phyloP scores from a whole-genome alignment of 305 asterid species.

The Fraxinus ornus region DNA sequence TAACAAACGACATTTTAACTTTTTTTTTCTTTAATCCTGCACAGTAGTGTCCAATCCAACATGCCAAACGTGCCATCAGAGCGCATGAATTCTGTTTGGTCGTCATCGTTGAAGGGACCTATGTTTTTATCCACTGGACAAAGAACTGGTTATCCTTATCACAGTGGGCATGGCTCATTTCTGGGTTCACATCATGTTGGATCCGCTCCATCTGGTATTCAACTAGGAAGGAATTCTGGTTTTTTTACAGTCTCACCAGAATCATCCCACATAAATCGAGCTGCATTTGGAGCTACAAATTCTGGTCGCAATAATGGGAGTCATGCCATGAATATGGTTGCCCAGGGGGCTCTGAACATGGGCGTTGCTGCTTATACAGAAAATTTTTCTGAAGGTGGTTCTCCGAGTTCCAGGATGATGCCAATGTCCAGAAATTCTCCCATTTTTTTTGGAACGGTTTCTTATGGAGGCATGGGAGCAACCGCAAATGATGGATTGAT shows the following conservation, averaged over 20 bases:
- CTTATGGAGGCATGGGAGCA: constrained; percentile 61
- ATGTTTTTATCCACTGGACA: constrained; percentile 51
- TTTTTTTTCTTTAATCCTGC: background rate
- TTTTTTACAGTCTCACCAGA: constrained; percentile 77
- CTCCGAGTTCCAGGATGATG: constrained; percentile 67
- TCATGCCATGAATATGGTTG: constrained; percentile 42
- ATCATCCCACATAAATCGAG: constrained; percentile 55
- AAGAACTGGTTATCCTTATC: constrained; percentile 48
- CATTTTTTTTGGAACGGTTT: constrained; percentile 62
- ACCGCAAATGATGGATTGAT: constrained; percentile 48
- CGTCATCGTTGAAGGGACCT: constrained; percentile 49
- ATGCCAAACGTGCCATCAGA: constrained; percentile 30
- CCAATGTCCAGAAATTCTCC: constrained; percentile 61
- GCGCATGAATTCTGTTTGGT: constrained; percentile 49
- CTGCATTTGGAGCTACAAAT: constrained; percentile 53
- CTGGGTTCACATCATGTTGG: constrained; percentile 77
- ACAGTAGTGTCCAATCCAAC: background rate
- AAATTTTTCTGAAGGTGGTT: constrained; percentile 52
- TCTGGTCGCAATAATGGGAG: constrained; percentile 52
- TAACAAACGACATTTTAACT: background rate
- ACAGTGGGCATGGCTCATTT: constrained; percentile 50
- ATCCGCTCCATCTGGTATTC: constrained; percentile 93
- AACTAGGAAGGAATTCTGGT: constrained; percentile 69
- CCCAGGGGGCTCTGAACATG: constrained; percentile 50
- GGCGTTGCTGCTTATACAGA: constrained; percentile 53